Conservation (phyloP, 257 asterid genomes). For the Lantana camara region DNA sequence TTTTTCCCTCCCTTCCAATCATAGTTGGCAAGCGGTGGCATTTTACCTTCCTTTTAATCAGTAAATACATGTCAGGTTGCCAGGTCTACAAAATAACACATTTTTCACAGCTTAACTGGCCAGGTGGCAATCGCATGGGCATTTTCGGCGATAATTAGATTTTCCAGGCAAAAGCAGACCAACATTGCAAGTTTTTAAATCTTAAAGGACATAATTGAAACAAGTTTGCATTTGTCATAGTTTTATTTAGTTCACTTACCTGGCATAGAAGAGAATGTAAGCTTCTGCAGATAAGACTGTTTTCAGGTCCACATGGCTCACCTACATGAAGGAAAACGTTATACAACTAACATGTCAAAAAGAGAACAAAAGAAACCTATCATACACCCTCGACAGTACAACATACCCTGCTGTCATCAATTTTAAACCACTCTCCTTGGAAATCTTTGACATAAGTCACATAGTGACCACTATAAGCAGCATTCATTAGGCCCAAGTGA, state of each 20-base stretch:
- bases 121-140: too few species aligned
- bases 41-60: too few species aligned
- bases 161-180: too few species aligned
- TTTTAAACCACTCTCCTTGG: conserved; percentile 46
- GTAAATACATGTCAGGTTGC: too few species aligned
- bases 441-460: conserved; percentile 52
- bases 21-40: too few species aligned
- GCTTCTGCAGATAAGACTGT: conserved; percentile 51
- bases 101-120: too few species aligned
- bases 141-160: too few species aligned
- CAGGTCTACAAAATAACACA: too few species aligned
- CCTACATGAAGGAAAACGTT: conserved; percentile 33
- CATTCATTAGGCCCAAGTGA: conserved; percentile 51
- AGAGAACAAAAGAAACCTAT: background rate
- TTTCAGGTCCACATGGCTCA: conserved; percentile 44
- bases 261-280: conserved; percentile 53
- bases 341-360: conserved; percentile 1
- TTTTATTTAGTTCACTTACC: conserved; percentile 30
- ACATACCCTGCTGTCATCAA: conserved; percentile 55
- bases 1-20: too few species aligned
- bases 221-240: too few species aligned
- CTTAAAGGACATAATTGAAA: too few species aligned
- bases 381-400: background rate
- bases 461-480: conserved; percentile 57
- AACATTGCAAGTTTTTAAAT: too few species aligned